Conservation (phyloP, 2,329 filamentous ascomycete species). For the Alternaria sp. region DNA sequence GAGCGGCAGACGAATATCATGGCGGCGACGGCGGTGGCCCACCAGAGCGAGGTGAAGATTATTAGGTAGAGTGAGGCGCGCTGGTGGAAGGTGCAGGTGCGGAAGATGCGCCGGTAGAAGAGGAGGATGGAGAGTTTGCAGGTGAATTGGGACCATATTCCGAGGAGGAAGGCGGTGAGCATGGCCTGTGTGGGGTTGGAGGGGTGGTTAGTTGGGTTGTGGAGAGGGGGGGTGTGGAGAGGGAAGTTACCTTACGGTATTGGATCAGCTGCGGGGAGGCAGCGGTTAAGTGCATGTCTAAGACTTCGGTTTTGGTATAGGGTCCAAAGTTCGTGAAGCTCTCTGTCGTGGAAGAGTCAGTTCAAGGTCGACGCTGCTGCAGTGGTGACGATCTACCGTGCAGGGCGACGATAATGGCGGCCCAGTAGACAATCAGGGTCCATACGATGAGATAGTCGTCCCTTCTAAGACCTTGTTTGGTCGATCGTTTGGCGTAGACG, state of each 20-base stretch:
- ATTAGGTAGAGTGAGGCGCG: neutral
- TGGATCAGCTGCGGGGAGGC: rapidly evolving
- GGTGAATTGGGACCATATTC: neutral
- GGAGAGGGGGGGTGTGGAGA: too few relatives aligned
- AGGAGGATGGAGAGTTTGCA: constrained; percentile 3
- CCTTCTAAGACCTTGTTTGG: neutral
- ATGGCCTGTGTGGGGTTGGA: too few relatives aligned
- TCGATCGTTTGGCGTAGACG: neutral
- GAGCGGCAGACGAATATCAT: neutral
- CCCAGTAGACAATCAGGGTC: neutral
- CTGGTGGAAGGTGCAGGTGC: neutral
- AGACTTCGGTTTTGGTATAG: neutral
- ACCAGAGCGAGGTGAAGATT: neutral
- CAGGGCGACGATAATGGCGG: neutral
- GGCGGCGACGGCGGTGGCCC: neutral
- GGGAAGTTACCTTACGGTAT: neutral
- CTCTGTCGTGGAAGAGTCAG: neutral
- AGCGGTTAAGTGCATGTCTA: neutral
- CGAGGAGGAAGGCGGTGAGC: neutral
- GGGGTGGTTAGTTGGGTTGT: too few relatives aligned
- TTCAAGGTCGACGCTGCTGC: rapidly evolving
- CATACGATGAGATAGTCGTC: neutral
- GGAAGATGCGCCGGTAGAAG: constrained; percentile 4
- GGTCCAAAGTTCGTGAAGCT: neutral
- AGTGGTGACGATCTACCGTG: neutral